Evolutionary conservation across 1,284 basidiomycete genomes (phyloP), one percentile per base, ranked within the genome.

Genomic region (Cutaneotrichosporon curvatum): DNA sequence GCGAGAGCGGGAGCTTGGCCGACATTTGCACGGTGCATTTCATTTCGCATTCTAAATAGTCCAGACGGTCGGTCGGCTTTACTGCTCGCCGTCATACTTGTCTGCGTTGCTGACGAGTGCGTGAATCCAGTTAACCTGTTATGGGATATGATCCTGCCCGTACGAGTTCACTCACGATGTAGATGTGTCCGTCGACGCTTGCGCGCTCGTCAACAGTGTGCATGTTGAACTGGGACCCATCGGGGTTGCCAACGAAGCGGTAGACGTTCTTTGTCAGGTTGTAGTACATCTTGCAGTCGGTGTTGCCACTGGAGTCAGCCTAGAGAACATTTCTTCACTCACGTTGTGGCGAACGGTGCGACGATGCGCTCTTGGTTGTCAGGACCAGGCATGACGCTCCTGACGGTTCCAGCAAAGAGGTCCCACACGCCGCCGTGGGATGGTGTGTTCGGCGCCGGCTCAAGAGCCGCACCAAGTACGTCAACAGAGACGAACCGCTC

Each of bases 211-310:
- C 59, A 43, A 72, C 69, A 10, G 69, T 71, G 51, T 71, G 68
- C n/a, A 57, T 60, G 38, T 50, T 50, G 22, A 25, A 42, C 18
- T 41, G 33, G 25, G 45, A 33, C 2, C 31, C 37, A 4, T 46
- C 38, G 1, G 60, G 47, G 3, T 50, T 48, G 23, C 60, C 64
- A 50, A 59, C 60, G 60, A 67, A 72, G 21, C 69, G 61, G 48
- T 61, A 72, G 28, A 72, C 58, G 51, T 68, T 58, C 51, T 58
- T 60, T 20, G 63, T 64, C 32, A 73, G 59, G 47, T 67, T 64
- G 56, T 71, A 71, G 55, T 67, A 70, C 62, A 66, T 64, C 54
- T 68, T 67, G 54, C 64, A 67, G 31, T 66, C 67, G 12, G 47
- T 48, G 37, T 48, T 48, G 10, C 42, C 47, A 11, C 36, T 37